Evolutionary conservation across 176 grass and related monocot genomes (phyloP).

Genomic region (Alopecurus myosuroides): DNA sequence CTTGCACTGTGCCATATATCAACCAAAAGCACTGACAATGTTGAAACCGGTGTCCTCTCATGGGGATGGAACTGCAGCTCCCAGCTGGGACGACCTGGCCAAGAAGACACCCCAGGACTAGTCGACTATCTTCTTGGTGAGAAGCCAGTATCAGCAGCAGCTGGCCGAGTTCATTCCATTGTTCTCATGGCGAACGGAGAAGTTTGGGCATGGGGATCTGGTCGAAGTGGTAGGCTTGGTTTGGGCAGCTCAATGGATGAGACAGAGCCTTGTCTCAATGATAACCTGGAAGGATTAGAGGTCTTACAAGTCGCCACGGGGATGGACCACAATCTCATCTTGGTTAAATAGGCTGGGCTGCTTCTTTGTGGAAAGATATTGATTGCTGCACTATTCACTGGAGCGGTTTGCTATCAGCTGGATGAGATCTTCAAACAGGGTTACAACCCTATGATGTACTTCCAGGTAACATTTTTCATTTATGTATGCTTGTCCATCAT

Average conservation of each 20-base stretch:
- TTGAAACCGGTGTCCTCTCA: conserved; percentile 41
- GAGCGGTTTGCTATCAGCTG: not conserved
- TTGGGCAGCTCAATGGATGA: conserved; percentile 83
- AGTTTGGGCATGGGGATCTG: conserved; percentile 84
- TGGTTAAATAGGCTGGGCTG: conserved; percentile 43
- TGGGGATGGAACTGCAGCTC: conserved; percentile 92
- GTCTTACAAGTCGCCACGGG: conserved; percentile 62
- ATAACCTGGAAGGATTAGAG: conserved; percentile 54
- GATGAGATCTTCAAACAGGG: not conserved
- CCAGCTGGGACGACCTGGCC: conserved; percentile 66
- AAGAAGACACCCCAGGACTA: conserved; percentile 45
- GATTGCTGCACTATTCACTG: not conserved
- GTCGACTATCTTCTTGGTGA: conserved; percentile 52
- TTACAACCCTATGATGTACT: not conserved
- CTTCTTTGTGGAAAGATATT: not conserved
- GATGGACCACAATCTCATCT: conserved; percentile 80
- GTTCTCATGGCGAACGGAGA: conserved; percentile 50
- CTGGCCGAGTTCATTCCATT: conserved; percentile 79
- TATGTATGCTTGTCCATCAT: not conserved
- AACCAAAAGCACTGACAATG: conserved; percentile 18
- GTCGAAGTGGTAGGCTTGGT: conserved; percentile 72
- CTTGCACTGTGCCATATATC: conserved; percentile 46
- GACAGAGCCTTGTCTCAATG: conserved; percentile 54
- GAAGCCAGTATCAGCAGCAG: conserved; percentile 38
- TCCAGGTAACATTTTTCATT: not conserved